Base-by-base conservation (phyloP, 768 basidiomycete species). In the Asterophora parasitica region DNA sequence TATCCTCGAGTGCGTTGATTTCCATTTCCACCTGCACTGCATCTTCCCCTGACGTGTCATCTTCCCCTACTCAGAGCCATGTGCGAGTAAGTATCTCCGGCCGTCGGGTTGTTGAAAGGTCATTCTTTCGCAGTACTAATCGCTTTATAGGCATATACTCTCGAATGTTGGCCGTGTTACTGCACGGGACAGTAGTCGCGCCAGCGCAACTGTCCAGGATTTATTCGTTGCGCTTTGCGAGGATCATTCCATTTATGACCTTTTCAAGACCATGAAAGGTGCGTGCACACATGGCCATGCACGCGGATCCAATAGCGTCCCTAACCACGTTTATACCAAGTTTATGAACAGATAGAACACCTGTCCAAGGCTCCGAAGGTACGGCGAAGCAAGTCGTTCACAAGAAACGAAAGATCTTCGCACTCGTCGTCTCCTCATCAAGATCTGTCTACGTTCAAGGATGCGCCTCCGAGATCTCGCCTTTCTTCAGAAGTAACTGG, bases 201-300 rank as follows among this genome's bases (percentile, higher is more conserved):
- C 84, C 3, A 71, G 69, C 17, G 93, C 92, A 17, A 83, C 81
- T 8, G 73, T 80, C 7, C 82, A 88, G 50, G 92, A 96, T 64
- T 69, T 97, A 37, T 93, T 92, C 63, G 75, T 83, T 13, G 92
- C 92, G 0, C 73, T 96, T 12, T 92, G 90, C 52, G 94, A 96
- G 67, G 94, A 96, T 65, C 84, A 89, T 55, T 74, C 82, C 40
- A 79, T 95, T 40, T 96, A 92, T 68, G 79, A 78, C 20, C 75
- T 88, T 50, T 93, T 94, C 69, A 89, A 82, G 66, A 74, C 78
- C 17, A 88, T 94, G 88, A 80, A 87, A 71, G 87, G 93, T 90
- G 54, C 54, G 76, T 65, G 46, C 33, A n/a, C 27, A 45, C 34
- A 32, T 31, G 36, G 20, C 12, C 17, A 20, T 20, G 34, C 27